Conservation (phyloP, 768 basidiomycete species). For the Kwoniella botswanensis region DNA sequence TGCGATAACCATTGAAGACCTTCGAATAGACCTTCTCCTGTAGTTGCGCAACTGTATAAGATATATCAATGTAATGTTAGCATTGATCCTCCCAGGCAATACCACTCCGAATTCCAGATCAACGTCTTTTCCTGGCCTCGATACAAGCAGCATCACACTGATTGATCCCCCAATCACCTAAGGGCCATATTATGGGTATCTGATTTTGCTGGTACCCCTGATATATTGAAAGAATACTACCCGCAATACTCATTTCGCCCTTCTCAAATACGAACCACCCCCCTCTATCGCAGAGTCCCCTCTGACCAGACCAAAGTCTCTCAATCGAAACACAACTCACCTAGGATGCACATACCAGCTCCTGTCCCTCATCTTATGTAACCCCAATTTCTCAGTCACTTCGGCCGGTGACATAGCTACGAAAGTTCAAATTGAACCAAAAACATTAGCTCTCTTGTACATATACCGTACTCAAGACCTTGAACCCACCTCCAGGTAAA, state of each 20-base stretch:
- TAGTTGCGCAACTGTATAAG: slow-evolving; percentile 80
- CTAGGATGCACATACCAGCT: slow-evolving; percentile 99
- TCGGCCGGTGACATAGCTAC: slow-evolving; percentile 98
- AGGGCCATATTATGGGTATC: no score
- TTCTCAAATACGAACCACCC: no score
- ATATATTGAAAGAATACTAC: no score
- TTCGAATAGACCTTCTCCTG: slow-evolving; percentile 95
- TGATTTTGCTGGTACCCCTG: no score
- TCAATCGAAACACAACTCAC: slow-evolving; percentile 61
- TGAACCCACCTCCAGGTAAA: slow-evolving; percentile 81
- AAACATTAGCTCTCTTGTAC: background rate
- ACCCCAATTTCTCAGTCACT: slow-evolving; percentile 93
- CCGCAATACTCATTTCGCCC: no score
- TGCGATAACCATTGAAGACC: slow-evolving; percentile 96
- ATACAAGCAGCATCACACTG: no score
- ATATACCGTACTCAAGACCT: no score
- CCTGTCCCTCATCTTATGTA: slow-evolving; percentile 93
- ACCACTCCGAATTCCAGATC: no score
- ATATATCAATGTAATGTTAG: background rate
- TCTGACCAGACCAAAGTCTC: background rate
- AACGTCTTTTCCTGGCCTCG: no score
- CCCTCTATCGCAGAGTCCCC: no score
- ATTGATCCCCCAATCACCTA: no score
- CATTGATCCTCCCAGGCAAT: no score
- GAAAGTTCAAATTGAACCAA: background rate